A percentile compares a stretch with the other conserved stretches of the same genome.
phyloP scores from a whole-genome alignment of 2,329 filamentous ascomycete genomes.

The Aspergillus bombycis region DNA sequence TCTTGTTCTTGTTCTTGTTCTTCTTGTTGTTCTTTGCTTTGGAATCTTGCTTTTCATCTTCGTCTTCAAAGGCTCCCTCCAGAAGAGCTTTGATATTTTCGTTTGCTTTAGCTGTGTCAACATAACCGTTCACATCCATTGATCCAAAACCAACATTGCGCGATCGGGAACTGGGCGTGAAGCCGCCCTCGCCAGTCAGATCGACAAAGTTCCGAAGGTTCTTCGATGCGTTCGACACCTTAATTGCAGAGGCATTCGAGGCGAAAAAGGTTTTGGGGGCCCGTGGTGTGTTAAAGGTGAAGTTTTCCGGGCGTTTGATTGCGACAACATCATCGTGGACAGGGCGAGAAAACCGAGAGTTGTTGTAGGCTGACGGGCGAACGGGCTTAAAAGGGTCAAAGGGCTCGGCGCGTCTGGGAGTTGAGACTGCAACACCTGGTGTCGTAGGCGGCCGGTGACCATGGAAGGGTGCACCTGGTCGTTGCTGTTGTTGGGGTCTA shows the following conservation, averaged over 20 bases:
- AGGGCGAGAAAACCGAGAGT: slow-evolving; percentile 26
- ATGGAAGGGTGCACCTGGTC: slow-evolving; percentile 24
- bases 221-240: slow-evolving; percentile 45
- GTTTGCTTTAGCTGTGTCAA: slow-evolving; percentile 53
- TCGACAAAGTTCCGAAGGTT: slow-evolving; percentile 54
- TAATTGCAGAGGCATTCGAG: slow-evolving; percentile 48
- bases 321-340: slow-evolving; percentile 41
- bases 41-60: slow-evolving; percentile 48
- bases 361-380: slow-evolving; percentile 41
- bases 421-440: slow-evolving; percentile 24
- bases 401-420: slow-evolving; percentile 32
- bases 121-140: slow-evolving; percentile 56
- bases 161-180: slow-evolving; percentile 51
- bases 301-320: slow-evolving; percentile 55
- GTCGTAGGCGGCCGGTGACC: slow-evolving; percentile 23
- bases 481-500: slow-evolving; percentile 33
- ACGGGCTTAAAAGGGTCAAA: slow-evolving; percentile 47
- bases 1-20: slow-evolving; percentile 23
- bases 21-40: slow-evolving; percentile 33
- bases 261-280: slow-evolving; percentile 57
- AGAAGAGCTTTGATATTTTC: slow-evolving; percentile 56
- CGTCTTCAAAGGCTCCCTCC: slow-evolving; percentile 55
- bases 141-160: slow-evolving; percentile 56
- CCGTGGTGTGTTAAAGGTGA: slow-evolving; percentile 52
- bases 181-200: slow-evolving; percentile 51